These are phyloP conservation scores for Guyanaporus albipodus DNA, from an alignment of 768 basidiomycete species.

Conservation along the genomic window DNA sequence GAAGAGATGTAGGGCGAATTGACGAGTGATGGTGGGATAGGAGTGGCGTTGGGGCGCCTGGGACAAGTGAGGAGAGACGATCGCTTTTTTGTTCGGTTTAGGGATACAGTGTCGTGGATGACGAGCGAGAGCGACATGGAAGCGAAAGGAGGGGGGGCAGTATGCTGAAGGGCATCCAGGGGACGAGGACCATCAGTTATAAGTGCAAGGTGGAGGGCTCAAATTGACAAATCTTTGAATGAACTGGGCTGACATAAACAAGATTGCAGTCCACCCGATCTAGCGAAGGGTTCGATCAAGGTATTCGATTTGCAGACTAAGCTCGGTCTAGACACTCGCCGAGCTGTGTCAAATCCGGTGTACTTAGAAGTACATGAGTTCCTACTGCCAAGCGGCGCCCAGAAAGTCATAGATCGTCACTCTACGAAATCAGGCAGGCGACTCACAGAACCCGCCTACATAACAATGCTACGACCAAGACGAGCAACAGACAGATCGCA, in stretches of 20 bases:
- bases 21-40: conserved; percentile 56
- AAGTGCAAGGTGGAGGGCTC: conserved; percentile 11
- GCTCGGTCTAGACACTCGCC: conserved; percentile 21
- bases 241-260: conserved; percentile 27
- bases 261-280: conserved; percentile 13
- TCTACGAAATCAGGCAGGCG: conserved; percentile 12
- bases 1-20: conserved; percentile 53
- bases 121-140: conserved; percentile 15
- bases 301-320: conserved; percentile 15
- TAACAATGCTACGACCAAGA: conserved; percentile 63
- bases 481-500: conserved; percentile 68
- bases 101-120: conserved; percentile 13
- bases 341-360: conserved; percentile 15
- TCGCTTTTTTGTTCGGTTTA: conserved; percentile 12
- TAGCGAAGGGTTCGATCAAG: conserved; percentile 17
- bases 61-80: conserved; percentile 15
- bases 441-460: conserved; percentile 52
- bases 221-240: conserved; percentile 27
- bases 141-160: neutral
- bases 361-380: conserved; percentile 16
- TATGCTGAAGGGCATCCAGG: conserved; percentile 9
- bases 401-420: conserved; percentile 20
- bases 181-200: conserved; percentile 6
- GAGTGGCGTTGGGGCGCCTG: conserved; percentile 35
- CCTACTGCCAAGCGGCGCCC: conserved; percentile 10